Conservation (phyloP, 2,329 filamentous ascomycete genomes). For the Fusarium siculi region DNA sequence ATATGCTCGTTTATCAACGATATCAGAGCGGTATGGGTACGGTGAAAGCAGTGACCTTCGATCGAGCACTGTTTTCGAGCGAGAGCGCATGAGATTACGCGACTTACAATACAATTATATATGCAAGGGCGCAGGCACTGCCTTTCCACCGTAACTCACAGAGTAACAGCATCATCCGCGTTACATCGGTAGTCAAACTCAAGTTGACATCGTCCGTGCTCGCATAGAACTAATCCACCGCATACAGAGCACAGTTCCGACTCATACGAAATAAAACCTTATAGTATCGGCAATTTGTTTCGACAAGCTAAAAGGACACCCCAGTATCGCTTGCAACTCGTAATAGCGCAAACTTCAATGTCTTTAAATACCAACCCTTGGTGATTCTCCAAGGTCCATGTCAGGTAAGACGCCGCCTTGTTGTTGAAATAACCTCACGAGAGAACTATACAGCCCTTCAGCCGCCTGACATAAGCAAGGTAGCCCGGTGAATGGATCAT, state of each 20-base stretch:
- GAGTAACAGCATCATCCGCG: neutral
- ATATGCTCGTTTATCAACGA: slow-evolving; percentile 4
- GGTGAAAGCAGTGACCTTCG: neutral
- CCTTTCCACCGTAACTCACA: neutral
- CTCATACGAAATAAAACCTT: slow-evolving; percentile 1
- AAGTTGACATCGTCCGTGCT: slow-evolving; percentile 7
- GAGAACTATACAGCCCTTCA: neutral
- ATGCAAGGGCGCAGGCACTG: neutral
- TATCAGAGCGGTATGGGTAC: neutral
- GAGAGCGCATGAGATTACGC: slow-evolving; percentile 2
- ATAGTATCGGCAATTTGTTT: slow-evolving; percentile 27
- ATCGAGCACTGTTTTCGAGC: neutral
- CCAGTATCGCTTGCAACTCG: neutral
- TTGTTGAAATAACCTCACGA: neutral
- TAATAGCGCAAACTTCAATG: slow-evolving; percentile 6
- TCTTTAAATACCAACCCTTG: neutral
- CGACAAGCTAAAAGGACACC: neutral
- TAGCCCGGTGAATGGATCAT: neutral
- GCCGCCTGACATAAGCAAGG: neutral
- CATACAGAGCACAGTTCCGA: neutral
- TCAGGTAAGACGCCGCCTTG: neutral
- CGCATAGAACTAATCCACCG: slow-evolving; percentile 2
- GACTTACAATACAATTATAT: slow-evolving; percentile 7
- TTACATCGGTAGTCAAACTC: neutral
- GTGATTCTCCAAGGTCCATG: neutral